These are phyloP conservation scores for Colletotrichum eremochloae DNA, from an alignment of 2,329 filamentous ascomycete species.

Conservation along the genomic window DNA sequence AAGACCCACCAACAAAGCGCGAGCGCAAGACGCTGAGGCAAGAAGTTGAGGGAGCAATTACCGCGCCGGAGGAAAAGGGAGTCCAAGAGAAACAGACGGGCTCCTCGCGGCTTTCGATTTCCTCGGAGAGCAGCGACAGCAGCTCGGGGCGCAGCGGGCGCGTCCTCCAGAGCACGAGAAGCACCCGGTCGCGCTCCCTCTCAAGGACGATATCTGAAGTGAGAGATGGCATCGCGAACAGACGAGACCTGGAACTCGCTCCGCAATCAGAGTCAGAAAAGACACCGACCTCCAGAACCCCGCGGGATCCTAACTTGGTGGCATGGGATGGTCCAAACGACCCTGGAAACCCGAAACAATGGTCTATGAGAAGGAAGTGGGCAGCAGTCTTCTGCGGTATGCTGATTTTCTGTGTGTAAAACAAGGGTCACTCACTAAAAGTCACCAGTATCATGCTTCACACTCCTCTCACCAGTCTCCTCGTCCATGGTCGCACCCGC, in stretches of 20 bases:
- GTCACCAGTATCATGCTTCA: conserved; percentile 63
- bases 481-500: conserved; percentile 70
- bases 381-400: conserved; percentile 59
- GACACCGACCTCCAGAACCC: conserved; percentile 37
- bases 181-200: conserved; percentile 40
- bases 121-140: conserved; percentile 16
- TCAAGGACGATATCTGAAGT: conserved; percentile 55
- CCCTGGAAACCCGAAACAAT: conserved; percentile 67
- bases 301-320: conserved; percentile 57
- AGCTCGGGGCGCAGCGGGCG: conserved; percentile 13
- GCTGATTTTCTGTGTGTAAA: conserved; percentile 11
- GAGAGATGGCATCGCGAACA: conserved; percentile 55
- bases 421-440: conserved; percentile 8
- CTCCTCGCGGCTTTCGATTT: conserved; percentile 15
- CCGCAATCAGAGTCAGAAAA: conserved; percentile 44
- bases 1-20: neutral
- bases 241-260: conserved; percentile 53
- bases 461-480: conserved; percentile 71
- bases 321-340: conserved; percentile 67
- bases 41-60: conserved; percentile 19
- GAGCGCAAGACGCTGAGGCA: conserved; percentile 28
- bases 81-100: neutral
- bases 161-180: neutral
- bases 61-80: conserved; percentile 10
- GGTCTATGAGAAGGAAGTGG: conserved; percentile 70